Conservation (phyloP, 1,139 yeast species). For the Candida gigantensis region DNA sequence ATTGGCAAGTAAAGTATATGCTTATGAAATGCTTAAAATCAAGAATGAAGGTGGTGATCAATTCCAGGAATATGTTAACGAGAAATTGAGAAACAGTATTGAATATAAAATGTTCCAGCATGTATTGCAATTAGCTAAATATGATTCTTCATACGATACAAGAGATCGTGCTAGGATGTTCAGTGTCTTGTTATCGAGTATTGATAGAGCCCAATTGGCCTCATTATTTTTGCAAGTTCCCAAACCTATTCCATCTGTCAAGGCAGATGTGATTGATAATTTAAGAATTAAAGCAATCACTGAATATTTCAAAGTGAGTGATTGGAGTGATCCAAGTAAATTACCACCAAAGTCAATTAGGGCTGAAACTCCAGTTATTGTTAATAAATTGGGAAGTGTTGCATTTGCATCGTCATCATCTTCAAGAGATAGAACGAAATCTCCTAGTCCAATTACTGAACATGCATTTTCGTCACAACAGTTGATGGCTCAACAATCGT, state of each 20-base stretch:
- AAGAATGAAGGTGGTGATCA: constrained; percentile 24
- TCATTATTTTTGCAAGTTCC: constrained; percentile 80
- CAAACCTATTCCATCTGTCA: constrained; percentile 57
- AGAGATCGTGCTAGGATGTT: constrained; percentile 85
- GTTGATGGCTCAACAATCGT: constrained; percentile 12
- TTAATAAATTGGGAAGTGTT: constrained; percentile 24
- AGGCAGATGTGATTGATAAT: constrained; percentile 7
- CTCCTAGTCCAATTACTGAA: constrained; percentile 22
- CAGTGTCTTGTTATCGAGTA: constrained; percentile 46
- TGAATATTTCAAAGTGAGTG: constrained; percentile 28
- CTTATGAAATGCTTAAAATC: constrained; percentile 49
- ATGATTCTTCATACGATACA: constrained; percentile 75
- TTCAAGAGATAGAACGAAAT: constrained; percentile 19
- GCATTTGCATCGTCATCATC: constrained; percentile 21
- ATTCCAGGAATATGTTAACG: constrained; percentile 18
- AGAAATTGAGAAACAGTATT: constrained; percentile 28
- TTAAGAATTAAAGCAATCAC: constrained; percentile 20
- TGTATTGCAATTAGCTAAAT: constrained; percentile 64
- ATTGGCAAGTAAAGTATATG: constrained; percentile 71
- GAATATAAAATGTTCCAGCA: constrained; percentile 61
- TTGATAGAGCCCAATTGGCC: constrained; percentile 55
- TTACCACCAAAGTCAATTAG: constrained; percentile 42
- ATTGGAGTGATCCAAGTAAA: constrained; percentile 36
- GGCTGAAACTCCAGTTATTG: constrained; percentile 28
- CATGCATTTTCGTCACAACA: constrained; percentile 31